Evolutionary conservation across 192 early-diverging fungal genomes (phyloP).

Genomic region (Coemansia sp.): DNA sequence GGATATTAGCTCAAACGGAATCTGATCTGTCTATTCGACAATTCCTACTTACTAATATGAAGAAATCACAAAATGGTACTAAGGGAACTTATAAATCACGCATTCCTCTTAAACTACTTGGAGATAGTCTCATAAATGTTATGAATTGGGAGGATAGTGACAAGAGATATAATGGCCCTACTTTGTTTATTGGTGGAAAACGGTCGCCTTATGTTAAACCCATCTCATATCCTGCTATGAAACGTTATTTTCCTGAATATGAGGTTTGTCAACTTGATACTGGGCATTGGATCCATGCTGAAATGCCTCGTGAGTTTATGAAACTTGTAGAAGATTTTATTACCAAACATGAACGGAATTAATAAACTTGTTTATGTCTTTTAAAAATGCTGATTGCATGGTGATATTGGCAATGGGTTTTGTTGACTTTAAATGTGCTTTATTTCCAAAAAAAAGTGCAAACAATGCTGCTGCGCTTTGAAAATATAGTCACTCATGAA

Average conservation of each 20-base stretch:
- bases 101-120: constrained; percentile 72
- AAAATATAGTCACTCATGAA: background rate
- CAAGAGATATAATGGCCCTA: constrained; percentile 58
- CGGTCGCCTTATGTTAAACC: constrained; percentile 67
- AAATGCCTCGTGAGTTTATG: constrained; percentile 68
- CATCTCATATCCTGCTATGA: constrained; percentile 58
- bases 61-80: constrained; percentile 41
- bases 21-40: constrained; percentile 62
- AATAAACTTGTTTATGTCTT: background rate
- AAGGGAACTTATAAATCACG: constrained; percentile 61
- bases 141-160: constrained; percentile 56
- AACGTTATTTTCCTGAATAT: constrained; percentile 69
- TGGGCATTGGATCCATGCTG: constrained; percentile 91
- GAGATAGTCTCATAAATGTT: constrained; percentile 55
- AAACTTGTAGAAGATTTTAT: constrained; percentile 58
- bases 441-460: no score
- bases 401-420: background rate
- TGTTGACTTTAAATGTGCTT: background rate
- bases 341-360: background rate
- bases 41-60: constrained; percentile 92
- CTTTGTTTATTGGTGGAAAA: constrained; percentile 81
- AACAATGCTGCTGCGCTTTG: no score
- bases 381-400: background rate
- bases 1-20: constrained; percentile 56
- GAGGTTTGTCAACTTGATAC: constrained; percentile 68